phyloP scores from a whole-genome alignment of 345 rosid species.

The Pseudoturritis turrita region DNA sequence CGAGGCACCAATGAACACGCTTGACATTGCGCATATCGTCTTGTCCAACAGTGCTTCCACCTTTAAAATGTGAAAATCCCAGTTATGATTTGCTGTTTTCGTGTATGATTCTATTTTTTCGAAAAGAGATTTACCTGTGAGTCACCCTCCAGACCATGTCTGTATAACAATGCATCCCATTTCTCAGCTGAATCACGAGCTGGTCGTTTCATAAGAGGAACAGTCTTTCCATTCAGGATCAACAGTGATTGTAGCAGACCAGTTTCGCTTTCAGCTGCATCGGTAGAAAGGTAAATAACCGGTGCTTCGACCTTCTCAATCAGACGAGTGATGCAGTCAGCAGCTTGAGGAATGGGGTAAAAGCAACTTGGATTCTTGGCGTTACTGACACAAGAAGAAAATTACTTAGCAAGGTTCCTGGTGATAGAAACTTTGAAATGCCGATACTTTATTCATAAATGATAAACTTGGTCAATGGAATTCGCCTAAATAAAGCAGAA shows the following conservation, averaged over 20 bases:
- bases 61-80: conserved; percentile 21
- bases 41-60: conserved; percentile 98
- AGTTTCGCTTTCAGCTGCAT: conserved; percentile 95
- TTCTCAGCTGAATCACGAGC: conserved; percentile 77
- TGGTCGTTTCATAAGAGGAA: conserved; percentile 77
- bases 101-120: neutral
- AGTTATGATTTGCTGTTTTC: neutral
- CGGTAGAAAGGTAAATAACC: conserved; percentile 87
- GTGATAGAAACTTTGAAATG: neutral
- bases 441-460: neutral
- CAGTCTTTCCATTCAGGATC: conserved; percentile 53
- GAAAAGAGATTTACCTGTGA: conserved; percentile 48
- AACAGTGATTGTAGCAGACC: conserved; percentile 72
- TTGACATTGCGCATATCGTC: conserved; percentile 76
- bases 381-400: conserved; percentile 50
- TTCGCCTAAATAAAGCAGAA: neutral
- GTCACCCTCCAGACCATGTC: conserved; percentile 68
- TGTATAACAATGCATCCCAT: conserved; percentile 90
- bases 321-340: conserved; percentile 70
- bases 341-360: conserved; percentile 96
- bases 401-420: neutral
- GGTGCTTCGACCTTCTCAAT: conserved; percentile 65
- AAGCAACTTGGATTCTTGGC: conserved; percentile 94
- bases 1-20: conserved; percentile 77
- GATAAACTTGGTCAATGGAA: neutral